These are phyloP conservation scores for Candolleomyces aberdarensis DNA, from an alignment of 768 basidiomycete species.

Conservation along the genomic window DNA sequence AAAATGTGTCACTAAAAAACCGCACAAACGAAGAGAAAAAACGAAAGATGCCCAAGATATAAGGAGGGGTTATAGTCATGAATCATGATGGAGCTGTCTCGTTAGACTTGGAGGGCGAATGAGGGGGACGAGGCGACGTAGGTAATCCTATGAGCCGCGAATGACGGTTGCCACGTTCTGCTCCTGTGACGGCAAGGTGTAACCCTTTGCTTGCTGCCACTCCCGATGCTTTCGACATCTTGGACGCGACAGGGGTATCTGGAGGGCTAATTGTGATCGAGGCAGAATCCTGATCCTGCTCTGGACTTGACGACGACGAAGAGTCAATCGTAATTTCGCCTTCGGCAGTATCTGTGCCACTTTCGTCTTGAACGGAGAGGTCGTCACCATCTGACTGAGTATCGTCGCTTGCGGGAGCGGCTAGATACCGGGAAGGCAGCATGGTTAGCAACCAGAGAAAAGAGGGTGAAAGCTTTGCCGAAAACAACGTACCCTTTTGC, in stretches of 20 bases:
- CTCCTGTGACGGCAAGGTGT: slow-evolving; percentile 51
- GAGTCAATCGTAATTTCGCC: slow-evolving; percentile 50
- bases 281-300: slow-evolving; percentile 22
- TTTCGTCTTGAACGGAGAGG: slow-evolving; percentile 65
- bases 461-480: not conserved
- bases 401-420: slow-evolving; percentile 51
- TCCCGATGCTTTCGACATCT: slow-evolving; percentile 50
- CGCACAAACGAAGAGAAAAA: not conserved
- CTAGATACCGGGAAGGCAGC: slow-evolving; percentile 15
- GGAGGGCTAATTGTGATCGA: slow-evolving; percentile 35
- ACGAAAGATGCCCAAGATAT: slow-evolving; percentile 6
- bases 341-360: slow-evolving; percentile 70
- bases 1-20: slow-evolving; percentile 3
- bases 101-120: slow-evolving; percentile 35
- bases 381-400: slow-evolving; percentile 69
- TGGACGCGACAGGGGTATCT: slow-evolving; percentile 38
- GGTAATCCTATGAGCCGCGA: slow-evolving; percentile 68
- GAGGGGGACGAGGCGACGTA: slow-evolving; percentile 45
- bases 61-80: slow-evolving; percentile 9
- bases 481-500: slow-evolving; percentile 43
- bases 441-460: slow-evolving; percentile 14
- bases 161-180: slow-evolving; percentile 58
- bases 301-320: slow-evolving; percentile 41
- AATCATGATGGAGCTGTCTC: slow-evolving; percentile 15
- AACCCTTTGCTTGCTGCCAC: slow-evolving; percentile 70